These are phyloP conservation scores for Phaseolus coccineus DNA, from an alignment of 331 rosid genomes.

Conservation along the genomic window DNA sequence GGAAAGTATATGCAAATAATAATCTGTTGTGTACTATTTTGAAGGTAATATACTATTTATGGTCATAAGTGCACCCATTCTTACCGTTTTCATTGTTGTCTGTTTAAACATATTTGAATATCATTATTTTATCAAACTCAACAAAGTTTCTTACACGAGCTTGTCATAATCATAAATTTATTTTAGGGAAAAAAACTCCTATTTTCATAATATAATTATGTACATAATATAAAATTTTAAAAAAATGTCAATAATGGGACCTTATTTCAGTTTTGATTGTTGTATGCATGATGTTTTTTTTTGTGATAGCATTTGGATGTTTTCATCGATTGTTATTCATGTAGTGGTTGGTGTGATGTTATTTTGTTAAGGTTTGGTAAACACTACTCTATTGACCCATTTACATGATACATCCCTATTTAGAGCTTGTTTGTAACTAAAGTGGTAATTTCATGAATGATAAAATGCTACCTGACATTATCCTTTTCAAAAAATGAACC, in stretches of 20 bases:
- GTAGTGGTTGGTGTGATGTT: slow-evolving; percentile 5
- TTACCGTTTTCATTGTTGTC: too few relatives aligned
- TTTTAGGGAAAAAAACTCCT: neutral
- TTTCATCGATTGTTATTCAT: neutral
- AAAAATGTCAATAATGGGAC: slow-evolving; percentile 1
- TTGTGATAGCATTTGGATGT: slow-evolving; percentile 5
- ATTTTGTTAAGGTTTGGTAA: slow-evolving; percentile 1
- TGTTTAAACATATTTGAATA: too few relatives aligned
- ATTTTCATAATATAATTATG: slow-evolving; percentile 11
- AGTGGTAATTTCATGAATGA: slow-evolving; percentile 12
- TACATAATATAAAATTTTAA: slow-evolving; percentile 14
- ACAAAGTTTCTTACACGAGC: slow-evolving; percentile 3
- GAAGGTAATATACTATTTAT: too few relatives aligned
- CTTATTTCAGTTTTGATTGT: neutral
- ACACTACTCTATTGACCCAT: neutral
- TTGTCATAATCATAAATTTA: neutral
- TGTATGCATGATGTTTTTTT: slow-evolving; percentile 6
- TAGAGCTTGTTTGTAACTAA: neutral
- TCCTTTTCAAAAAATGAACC: neutral
- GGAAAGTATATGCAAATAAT: neutral
- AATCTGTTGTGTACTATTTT: too few relatives aligned
- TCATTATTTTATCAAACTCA: too few relatives aligned
- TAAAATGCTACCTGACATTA: neutral
- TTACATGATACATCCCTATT: slow-evolving; percentile 14
- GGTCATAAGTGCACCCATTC: too few relatives aligned